Percentiles rank a stretch among this genome's conserved stretches.
These are phyloP conservation scores for Fusarium sp. DNA, from an alignment of 2,329 filamentous ascomycete genomes.

Conservation along the genomic window DNA sequence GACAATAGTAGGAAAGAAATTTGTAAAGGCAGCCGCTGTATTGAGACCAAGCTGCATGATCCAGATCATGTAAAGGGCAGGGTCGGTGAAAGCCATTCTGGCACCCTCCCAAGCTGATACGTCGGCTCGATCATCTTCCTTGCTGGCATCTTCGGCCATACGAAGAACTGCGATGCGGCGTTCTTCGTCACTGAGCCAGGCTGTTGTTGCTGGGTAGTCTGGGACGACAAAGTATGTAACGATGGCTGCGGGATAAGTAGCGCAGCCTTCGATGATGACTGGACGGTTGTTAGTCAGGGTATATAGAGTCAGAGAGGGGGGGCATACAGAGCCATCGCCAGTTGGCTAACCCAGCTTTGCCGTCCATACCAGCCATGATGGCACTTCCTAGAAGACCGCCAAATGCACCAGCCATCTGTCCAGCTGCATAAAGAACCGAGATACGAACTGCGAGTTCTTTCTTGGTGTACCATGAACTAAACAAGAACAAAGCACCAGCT, in stretches of 20 bases:
- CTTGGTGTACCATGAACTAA: slow-evolving; percentile 45
- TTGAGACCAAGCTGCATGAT: slow-evolving; percentile 16
- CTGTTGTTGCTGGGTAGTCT: slow-evolving; percentile 11
- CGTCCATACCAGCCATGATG: slow-evolving; percentile 72
- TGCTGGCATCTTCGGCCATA: slow-evolving; percentile 6
- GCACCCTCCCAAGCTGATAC: neutral
- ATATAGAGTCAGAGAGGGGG: rapidly evolving
- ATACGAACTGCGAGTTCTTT: slow-evolving; percentile 73
- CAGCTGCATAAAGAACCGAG: slow-evolving; percentile 72
- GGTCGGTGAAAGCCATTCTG: slow-evolving; percentile 5
- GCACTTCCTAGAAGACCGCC: slow-evolving; percentile 71
- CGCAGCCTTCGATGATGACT: slow-evolving; percentile 14
- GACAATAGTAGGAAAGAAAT: slow-evolving; percentile 14
- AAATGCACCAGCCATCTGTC: slow-evolving; percentile 75
- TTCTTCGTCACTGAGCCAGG: slow-evolving; percentile 4
- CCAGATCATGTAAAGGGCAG: slow-evolving; percentile 7
- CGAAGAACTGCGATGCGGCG: neutral
- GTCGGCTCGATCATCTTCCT: neutral
- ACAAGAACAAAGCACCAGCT: slow-evolving; percentile 5
- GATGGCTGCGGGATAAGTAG: slow-evolving; percentile 1
- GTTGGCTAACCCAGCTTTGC: slow-evolving; percentile 63
- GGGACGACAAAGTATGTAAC: slow-evolving; percentile 12
- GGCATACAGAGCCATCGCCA: slow-evolving; percentile 57
- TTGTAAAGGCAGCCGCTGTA: slow-evolving; percentile 1
- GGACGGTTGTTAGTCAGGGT: neutral